Percentiles rank a stretch among this genome's conserved stretches.
phyloP scores from a whole-genome alignment of 176 grass and related monocot species.

The Aegilops umbellulata region DNA sequence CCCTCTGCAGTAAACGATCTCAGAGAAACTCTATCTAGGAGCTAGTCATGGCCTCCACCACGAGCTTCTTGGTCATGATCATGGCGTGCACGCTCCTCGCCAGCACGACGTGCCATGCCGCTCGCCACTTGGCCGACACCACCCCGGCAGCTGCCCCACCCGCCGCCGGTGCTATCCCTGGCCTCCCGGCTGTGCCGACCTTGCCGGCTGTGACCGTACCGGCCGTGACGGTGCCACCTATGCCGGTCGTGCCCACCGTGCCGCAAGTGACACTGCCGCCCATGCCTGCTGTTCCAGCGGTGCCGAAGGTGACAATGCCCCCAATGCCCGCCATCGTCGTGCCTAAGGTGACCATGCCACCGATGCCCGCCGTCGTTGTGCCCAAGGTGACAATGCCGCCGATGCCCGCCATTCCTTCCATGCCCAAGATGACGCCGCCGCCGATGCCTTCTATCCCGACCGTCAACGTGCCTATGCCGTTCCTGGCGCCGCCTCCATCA shows the following conservation, averaged over 20 bases:
- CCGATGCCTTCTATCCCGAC: constrained; percentile 22
- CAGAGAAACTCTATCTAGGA: not conserved
- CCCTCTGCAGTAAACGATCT: not conserved
- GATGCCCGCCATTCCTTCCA: not conserved
- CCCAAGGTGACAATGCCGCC: not conserved
- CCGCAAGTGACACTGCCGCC: not conserved
- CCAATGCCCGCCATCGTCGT: not conserved
- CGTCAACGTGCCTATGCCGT: constrained; percentile 12
- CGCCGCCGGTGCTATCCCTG: not conserved
- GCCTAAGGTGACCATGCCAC: not conserved
- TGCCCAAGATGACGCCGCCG: not conserved
- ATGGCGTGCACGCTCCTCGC: not conserved
- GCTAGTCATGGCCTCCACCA: not conserved
- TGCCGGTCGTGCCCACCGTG: not conserved
- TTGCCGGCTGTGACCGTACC: no score
- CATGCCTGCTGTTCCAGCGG: not conserved
- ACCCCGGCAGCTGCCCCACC: not conserved
- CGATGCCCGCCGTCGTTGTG: not conserved
- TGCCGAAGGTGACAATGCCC: not conserved
- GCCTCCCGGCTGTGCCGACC: not conserved
- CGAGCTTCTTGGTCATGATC: not conserved
- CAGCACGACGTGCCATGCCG: constrained; percentile 1
- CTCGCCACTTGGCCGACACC: not conserved
- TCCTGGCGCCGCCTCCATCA: constrained; percentile 22
- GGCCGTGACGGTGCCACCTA: no score